phyloP scores from a whole-genome alignment of 192 early-diverging fungal genomes.

The Podila verticillata region DNA sequence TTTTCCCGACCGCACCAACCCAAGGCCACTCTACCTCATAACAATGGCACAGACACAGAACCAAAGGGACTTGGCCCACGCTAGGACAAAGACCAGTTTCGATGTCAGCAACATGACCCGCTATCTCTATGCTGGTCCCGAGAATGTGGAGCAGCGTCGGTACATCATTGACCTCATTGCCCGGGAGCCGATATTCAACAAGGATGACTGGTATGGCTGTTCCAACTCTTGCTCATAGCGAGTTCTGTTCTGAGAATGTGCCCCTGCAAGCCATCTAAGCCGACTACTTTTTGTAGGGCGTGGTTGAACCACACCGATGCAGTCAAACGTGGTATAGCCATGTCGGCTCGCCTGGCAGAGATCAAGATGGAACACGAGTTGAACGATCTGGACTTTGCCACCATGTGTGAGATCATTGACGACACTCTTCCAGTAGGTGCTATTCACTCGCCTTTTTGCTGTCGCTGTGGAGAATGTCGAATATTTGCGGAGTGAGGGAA shows the following conservation, averaged over 20 bases:
- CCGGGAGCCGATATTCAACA: constrained; percentile 39
- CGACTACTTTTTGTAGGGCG: neutral
- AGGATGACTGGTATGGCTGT: constrained; percentile 36
- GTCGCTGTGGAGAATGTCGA: neutral
- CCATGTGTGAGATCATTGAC: constrained; percentile 36
- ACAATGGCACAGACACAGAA: constrained; percentile 26
- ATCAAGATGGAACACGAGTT: constrained; percentile 47
- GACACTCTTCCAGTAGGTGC: constrained; percentile 40
- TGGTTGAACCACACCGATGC: constrained; percentile 51
- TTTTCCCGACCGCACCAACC: neutral
- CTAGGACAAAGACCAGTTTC: constrained; percentile 77
- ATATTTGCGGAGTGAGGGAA: neutral
- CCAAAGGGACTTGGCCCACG: constrained; percentile 61
- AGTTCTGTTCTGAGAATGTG: no score
- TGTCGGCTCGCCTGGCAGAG: constrained; percentile 46
- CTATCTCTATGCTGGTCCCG: constrained; percentile 74
- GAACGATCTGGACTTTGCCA: constrained; percentile 48
- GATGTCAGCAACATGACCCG: constrained; percentile 76
- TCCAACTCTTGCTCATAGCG: neutral
- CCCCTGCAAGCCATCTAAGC: neutral
- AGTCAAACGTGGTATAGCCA: constrained; percentile 49
- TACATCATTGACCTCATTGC: constrained; percentile 43
- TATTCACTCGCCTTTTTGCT: neutral
- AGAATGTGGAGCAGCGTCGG: constrained; percentile 44
- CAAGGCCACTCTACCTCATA: neutral